A percentile compares a stretch with the other conserved stretches of the same genome.
Conservation (phyloP, 2,329 filamentous ascomycete genomes). For the Microsporum canis region DNA sequence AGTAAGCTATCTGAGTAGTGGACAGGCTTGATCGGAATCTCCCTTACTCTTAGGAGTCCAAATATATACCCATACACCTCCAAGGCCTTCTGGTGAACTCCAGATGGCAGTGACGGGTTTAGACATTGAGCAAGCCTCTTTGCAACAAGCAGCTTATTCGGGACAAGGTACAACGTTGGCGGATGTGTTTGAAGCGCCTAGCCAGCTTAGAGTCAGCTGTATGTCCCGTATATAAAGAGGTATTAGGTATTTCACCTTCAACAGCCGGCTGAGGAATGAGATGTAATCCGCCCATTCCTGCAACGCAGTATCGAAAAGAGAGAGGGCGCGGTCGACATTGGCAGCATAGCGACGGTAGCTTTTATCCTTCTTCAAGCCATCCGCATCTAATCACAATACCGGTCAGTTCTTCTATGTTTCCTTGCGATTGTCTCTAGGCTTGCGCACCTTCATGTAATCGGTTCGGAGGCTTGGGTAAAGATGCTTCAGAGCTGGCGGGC, state of each 20-base stretch:
- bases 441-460: constrained; percentile 61
- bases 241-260: constrained; percentile 53
- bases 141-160: constrained; percentile 70
- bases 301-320: constrained; percentile 80
- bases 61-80: constrained; percentile 92
- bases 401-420: neutral
- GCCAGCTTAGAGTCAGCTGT: neutral
- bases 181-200: constrained; percentile 83
- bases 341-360: constrained; percentile 78
- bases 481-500: constrained; percentile 74
- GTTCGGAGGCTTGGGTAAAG: constrained; percentile 66
- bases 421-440: neutral
- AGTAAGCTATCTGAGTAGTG: constrained; percentile 16
- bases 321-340: constrained; percentile 73
- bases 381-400: constrained; percentile 15
- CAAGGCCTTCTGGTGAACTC: constrained; percentile 92
- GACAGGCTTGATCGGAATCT: neutral
- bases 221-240: neutral
- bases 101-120: constrained; percentile 83
- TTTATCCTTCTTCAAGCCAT: constrained; percentile 46
- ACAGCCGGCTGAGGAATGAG: constrained; percentile 78
- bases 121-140: constrained; percentile 91
- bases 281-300: constrained; percentile 99
- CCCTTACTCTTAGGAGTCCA: constrained; percentile 57
- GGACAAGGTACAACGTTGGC: constrained; percentile 57